Evolutionary conservation across 106 monocot species (phyloP).

Genomic region (Dioscorea alata): DNA sequence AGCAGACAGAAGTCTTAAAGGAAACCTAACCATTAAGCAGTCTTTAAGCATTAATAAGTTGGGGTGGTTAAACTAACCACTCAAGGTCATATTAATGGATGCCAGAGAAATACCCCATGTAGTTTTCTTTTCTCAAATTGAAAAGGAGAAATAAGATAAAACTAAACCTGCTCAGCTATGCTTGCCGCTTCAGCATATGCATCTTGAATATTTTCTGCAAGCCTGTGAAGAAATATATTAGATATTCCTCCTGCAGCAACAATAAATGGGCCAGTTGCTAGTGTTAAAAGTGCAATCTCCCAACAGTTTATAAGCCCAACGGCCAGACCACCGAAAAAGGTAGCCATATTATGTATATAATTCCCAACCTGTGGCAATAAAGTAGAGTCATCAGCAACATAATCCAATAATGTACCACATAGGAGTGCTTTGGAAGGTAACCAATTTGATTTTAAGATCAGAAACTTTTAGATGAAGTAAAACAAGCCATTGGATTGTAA

Average conservation of each 20-base stretch:
- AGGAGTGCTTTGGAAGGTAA: no score
- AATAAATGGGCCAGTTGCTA: slow-evolving; percentile 91
- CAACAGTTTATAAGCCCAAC: slow-evolving; percentile 95
- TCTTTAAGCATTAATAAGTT: no score
- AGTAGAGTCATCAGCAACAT: neutral
- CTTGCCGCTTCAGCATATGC: slow-evolving; percentile 99
- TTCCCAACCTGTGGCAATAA: slow-evolving; percentile 77
- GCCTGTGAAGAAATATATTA: slow-evolving; percentile 95
- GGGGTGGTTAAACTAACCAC: no score
- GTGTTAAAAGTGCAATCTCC: slow-evolving; percentile 96
- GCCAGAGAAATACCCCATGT: no score
- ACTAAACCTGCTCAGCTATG: slow-evolving; percentile 91
- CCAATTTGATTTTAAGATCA: no score
- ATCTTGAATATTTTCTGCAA: slow-evolving; percentile 99
- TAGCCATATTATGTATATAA: slow-evolving; percentile 99
- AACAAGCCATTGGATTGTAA: neutral
- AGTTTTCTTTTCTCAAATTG: no score
- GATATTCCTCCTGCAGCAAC: slow-evolving; percentile 99
- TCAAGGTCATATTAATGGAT: no score
- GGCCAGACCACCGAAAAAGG: slow-evolving; percentile 94
- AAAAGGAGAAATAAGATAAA: no score
- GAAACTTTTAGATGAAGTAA: neutral
- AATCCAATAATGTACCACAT: no score
- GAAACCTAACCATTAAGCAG: no score
- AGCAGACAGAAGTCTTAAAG: no score